These are phyloP conservation scores for Yarrowia sp. DNA, from an alignment of 805 yeast genomes.

Conservation along the genomic window DNA sequence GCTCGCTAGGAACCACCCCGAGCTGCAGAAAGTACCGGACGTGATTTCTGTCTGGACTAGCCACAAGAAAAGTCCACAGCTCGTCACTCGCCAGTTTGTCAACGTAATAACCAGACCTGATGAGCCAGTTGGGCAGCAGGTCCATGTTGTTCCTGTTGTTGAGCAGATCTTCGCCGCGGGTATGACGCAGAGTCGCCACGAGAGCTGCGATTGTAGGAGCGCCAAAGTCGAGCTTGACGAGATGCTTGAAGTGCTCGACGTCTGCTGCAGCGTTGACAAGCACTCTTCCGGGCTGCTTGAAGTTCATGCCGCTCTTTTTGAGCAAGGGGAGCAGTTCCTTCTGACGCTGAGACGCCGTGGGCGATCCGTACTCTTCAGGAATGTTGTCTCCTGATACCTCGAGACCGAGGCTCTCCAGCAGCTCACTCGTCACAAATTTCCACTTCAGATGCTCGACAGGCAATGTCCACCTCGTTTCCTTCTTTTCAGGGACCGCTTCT, in stretches of 20 bases:
- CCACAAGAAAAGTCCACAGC: neutral
- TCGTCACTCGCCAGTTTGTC: neutral
- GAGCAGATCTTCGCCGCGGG: neutral
- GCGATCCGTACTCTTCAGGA: neutral
- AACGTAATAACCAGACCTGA: conserved; percentile 1
- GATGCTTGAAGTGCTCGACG: neutral
- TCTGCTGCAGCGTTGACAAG: neutral
- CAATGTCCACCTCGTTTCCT: neutral
- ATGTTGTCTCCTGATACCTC: neutral
- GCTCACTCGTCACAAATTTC: neutral
- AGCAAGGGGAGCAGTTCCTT: neutral
- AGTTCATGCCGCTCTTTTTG: neutral
- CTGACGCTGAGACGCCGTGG: neutral
- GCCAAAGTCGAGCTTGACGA: neutral
- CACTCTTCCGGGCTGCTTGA: neutral
- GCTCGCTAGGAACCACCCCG: neutral
- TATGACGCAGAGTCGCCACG: neutral
- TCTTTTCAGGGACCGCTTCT: neutral
- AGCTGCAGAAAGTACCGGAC: neutral
- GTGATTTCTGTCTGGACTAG: neutral
- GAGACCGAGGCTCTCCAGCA: neutral
- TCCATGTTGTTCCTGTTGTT: neutral
- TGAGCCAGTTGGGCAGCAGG: conserved; percentile 15
- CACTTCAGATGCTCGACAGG: neutral
- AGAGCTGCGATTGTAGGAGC: neutral